These are phyloP conservation scores for Paracoccidioides lutzii DNA, from an alignment of 2,329 filamentous ascomycete species.

Conservation along the genomic window DNA sequence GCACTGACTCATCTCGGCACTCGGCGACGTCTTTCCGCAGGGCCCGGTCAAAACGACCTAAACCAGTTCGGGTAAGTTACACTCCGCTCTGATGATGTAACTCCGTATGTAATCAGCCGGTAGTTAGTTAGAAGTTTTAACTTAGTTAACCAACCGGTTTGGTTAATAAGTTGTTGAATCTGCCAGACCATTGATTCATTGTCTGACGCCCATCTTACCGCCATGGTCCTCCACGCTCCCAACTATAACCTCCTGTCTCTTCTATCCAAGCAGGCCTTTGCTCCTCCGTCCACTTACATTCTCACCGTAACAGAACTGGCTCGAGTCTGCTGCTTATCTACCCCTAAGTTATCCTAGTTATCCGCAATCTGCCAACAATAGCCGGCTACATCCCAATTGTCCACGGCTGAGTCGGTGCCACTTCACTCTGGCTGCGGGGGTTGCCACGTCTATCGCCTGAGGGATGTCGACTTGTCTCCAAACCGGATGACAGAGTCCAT, in stretches of 20 bases:
- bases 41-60: neutral
- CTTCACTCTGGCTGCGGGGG: slow-evolving; percentile 8
- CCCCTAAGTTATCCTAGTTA: neutral
- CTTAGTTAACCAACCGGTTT: too few relatives aligned
- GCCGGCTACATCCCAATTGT: neutral
- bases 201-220: neutral
- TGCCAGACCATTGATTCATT: neutral
- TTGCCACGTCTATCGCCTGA: slow-evolving; percentile 10
- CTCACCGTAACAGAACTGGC: neutral
- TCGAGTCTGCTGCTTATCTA: neutral
- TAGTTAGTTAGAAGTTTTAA: neutral
- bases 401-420: slow-evolving; percentile 12
- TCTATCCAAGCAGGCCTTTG: neutral
- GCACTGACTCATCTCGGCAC: neutral
- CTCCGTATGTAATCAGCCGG: neutral
- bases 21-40: neutral
- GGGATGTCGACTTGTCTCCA: neutral
- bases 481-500: slow-evolving; percentile 3
- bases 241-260: neutral
- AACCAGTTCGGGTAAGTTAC: neutral
- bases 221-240: neutral
- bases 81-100: neutral
- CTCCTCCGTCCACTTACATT: neutral
- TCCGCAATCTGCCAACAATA: neutral
- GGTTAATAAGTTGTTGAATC: neutral